These are phyloP conservation scores for Syzygium aqueum DNA, from an alignment of 345 rosid genomes.

Conservation along the genomic window DNA sequence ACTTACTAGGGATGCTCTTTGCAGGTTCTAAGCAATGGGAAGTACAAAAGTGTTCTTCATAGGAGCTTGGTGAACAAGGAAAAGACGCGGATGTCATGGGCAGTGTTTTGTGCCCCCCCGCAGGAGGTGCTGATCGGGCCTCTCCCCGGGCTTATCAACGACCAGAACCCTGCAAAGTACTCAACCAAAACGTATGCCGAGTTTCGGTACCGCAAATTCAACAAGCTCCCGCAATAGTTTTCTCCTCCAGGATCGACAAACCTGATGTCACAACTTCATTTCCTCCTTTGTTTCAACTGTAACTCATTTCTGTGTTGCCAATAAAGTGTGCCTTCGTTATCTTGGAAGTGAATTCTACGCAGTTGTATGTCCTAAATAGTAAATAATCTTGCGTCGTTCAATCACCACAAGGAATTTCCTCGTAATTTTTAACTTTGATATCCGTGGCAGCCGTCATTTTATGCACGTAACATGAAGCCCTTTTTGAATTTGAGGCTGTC, in stretches of 20 bases:
- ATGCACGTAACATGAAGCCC: neutral
- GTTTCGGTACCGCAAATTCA: conserved; percentile 33
- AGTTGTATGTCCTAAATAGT: neutral
- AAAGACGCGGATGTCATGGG: conserved; percentile 41
- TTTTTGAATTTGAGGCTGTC: neutral
- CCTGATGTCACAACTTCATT: neutral
- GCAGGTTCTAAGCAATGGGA: conserved; percentile 54
- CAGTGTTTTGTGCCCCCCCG: conserved; percentile 32
- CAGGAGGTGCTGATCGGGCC: conserved; percentile 35
- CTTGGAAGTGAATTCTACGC: neutral
- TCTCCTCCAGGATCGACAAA: neutral
- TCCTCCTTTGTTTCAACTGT: neutral
- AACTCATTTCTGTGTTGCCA: neutral
- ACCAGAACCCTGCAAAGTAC: conserved; percentile 24
- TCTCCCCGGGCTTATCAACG: conserved; percentile 25
- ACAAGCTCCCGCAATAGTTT: conserved; percentile 30
- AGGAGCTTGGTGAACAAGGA: conserved; percentile 40
- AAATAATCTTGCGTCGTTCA: no score
- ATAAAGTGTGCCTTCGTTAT: neutral
- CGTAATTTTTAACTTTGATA: neutral
- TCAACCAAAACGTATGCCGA: conserved; percentile 33
- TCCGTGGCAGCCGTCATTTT: neutral
- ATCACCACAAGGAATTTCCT: neutral
- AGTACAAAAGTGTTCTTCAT: conserved; percentile 41
- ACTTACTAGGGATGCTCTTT: neutral